Evolutionary conservation across 176 grass and related monocot species (phyloP).

Genomic region (Zizania latifolia): DNA sequence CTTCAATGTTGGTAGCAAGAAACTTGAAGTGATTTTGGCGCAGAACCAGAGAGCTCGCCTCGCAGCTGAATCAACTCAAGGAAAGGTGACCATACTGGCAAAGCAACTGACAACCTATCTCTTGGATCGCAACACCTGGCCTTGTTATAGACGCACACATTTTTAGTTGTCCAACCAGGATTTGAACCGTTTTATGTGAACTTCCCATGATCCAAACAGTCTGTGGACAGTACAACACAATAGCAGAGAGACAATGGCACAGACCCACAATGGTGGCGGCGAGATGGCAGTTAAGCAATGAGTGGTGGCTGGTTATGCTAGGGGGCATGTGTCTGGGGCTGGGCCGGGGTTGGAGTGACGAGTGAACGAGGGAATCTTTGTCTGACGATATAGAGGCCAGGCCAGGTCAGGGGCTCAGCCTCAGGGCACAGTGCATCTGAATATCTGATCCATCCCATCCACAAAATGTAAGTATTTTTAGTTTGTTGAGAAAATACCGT

Average conservation of each 20-base stretch:
- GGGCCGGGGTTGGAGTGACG: slow-evolving; percentile 35
- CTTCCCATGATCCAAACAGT: not conserved
- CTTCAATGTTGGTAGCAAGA: too few species aligned
- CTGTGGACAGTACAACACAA: not conserved
- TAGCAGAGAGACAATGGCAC: not conserved
- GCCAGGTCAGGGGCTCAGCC: not conserved
- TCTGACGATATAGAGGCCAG: slow-evolving; percentile 50
- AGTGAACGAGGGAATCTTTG: slow-evolving; percentile 97
- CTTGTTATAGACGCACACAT: not conserved
- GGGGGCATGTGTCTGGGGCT: slow-evolving; percentile 17
- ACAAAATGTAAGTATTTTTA: too few species aligned
- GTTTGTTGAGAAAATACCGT: too few species aligned
- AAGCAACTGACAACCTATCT: not conserved
- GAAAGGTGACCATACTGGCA: not conserved
- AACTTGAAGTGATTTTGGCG: not conserved
- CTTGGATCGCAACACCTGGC: not conserved
- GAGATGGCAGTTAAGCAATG: slow-evolving; percentile 35
- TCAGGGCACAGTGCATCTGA: slow-evolving; percentile 19
- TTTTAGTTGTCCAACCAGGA: not conserved
- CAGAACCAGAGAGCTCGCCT: not conserved
- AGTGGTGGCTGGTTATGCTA: slow-evolving; percentile 14
- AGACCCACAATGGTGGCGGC: not conserved
- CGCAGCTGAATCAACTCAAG: not conserved
- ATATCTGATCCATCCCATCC: too few species aligned
- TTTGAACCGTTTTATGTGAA: not conserved